These are phyloP conservation scores for Leccinum longicurvipes DNA, from an alignment of 768 basidiomycete species.

Conservation along the genomic window DNA sequence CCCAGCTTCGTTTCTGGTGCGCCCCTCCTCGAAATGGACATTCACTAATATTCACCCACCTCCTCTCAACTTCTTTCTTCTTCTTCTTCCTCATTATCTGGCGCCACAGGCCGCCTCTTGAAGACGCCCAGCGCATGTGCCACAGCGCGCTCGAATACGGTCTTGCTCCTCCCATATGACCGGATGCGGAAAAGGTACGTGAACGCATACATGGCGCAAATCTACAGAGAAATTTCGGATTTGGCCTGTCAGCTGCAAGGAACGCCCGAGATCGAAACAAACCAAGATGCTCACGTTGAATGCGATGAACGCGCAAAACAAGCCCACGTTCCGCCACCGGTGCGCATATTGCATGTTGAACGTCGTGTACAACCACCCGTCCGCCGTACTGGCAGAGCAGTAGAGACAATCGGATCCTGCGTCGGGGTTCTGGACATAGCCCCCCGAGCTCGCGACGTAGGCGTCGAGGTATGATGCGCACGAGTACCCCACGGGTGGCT, in stretches of 20 bases:
- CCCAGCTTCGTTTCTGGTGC: neutral
- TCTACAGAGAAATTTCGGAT: slow-evolving; percentile 29
- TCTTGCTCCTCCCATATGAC: slow-evolving; percentile 15
- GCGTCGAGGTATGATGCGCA: slow-evolving; percentile 45
- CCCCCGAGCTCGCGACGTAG: slow-evolving; percentile 42
- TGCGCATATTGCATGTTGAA: slow-evolving; percentile 63
- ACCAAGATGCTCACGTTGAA: slow-evolving; percentile 41
- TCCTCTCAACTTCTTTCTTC: neutral
- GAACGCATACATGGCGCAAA: slow-evolving; percentile 43
- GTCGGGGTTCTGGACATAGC: slow-evolving; percentile 44
- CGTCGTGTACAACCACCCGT: slow-evolving; percentile 39
- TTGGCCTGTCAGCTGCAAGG: neutral
- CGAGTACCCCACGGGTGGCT: slow-evolving; percentile 42
- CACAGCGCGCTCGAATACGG: neutral
- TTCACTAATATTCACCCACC: neutral
- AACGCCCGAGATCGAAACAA: neutral
- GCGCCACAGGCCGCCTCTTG: neutral
- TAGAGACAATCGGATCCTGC: slow-evolving; percentile 42
- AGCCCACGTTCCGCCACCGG: slow-evolving; percentile 46
- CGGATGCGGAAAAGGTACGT: slow-evolving; percentile 59
- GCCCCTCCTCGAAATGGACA: neutral
- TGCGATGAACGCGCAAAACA: slow-evolving; percentile 40
- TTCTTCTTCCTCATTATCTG: neutral
- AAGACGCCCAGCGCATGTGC: neutral
- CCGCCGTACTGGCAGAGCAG: slow-evolving; percentile 58